Evolutionary conservation across 2,329 filamentous ascomycete species (phyloP).

Genomic region (Fusarium torulosum): DNA sequence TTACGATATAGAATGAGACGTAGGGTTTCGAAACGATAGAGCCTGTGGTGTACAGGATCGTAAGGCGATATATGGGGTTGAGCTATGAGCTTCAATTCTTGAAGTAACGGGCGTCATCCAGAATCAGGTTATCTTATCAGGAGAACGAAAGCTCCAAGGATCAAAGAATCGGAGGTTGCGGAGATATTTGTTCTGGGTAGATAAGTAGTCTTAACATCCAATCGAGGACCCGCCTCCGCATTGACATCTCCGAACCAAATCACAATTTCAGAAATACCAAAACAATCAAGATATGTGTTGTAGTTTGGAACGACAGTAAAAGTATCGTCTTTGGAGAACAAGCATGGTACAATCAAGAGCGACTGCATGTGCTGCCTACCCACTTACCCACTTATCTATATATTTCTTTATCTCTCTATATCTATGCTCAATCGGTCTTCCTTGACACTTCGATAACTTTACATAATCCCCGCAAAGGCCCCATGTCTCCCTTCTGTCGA

Average conservation of each 20-base stretch:
- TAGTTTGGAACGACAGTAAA: no score
- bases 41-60: background rate
- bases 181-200: slow-evolving; percentile 31
- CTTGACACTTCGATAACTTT: no score
- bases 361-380: no score
- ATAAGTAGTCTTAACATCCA: slow-evolving; percentile 31
- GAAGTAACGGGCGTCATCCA: background rate
- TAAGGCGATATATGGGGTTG: background rate
- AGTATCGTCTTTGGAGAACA: no score
- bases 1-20: background rate
- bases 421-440: no score
- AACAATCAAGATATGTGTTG: no score
- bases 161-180: slow-evolving; percentile 27
- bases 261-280: no score
- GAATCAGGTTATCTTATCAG: slow-evolving; percentile 20
- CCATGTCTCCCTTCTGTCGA: no score
- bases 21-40: background rate
- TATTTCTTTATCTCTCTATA: no score
- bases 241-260: slow-evolving; percentile 27
- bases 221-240: slow-evolving; percentile 8
- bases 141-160: background rate
- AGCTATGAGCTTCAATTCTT: background rate
- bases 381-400: no score
- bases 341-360: background rate
- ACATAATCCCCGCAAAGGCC: no score